Percentiles rank a stretch among this genome's conserved stretches.
Conservation (phyloP, 192 early-diverging fungal species). For the Coemansia sp. region DNA sequence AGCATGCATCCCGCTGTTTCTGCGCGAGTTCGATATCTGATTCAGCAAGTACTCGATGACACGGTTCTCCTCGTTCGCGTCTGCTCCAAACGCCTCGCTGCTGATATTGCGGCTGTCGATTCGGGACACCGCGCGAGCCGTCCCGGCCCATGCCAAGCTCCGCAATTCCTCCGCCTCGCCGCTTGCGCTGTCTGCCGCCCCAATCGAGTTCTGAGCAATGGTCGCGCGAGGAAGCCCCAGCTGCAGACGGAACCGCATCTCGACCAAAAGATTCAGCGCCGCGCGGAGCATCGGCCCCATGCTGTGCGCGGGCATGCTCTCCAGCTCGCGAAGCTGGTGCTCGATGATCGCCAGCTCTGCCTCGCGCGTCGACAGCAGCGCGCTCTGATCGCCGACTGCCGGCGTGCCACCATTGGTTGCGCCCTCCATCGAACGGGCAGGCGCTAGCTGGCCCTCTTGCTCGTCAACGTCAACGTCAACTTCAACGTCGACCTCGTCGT, state of each 20-base stretch:
- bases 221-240: constrained; percentile 36
- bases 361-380: constrained; percentile 25
- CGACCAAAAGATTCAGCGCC: constrained; percentile 44
- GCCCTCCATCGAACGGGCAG: no score
- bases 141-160: not conserved
- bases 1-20: constrained; percentile 9
- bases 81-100: constrained; percentile 24
- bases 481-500: no score
- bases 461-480: not conserved
- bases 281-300: constrained; percentile 51
- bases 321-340: constrained; percentile 45
- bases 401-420: not conserved
- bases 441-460: no score
- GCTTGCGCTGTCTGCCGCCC: not conserved
- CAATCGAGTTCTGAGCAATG: not conserved
- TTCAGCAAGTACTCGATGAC: constrained; percentile 45
- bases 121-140: not conserved
- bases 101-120: constrained; percentile 1
- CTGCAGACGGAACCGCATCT: constrained; percentile 52
- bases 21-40: constrained; percentile 39
- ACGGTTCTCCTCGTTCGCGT: constrained; percentile 25
- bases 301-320: constrained; percentile 31
- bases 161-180: not conserved
- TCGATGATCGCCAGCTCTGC: constrained; percentile 48
- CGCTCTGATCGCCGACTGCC: not conserved